These are phyloP conservation scores for Pseudovirgaria hyperparasitica DNA, from an alignment of 2,329 filamentous ascomycete genomes.

Conservation along the genomic window DNA sequence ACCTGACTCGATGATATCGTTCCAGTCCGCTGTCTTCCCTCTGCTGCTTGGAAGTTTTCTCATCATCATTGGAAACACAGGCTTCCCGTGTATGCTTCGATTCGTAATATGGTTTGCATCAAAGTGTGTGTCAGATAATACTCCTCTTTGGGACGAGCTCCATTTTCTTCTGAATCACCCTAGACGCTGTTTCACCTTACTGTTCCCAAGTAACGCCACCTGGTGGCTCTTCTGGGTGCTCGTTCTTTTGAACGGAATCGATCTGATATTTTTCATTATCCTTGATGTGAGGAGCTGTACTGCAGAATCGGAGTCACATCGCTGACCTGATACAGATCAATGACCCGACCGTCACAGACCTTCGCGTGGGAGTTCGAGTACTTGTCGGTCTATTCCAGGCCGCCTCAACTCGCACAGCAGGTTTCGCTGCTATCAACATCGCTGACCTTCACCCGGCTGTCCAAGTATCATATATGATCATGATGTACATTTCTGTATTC, in stretches of 20 bases:
- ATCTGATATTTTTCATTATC: constrained; percentile 83
- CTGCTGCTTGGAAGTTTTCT: constrained; percentile 71
- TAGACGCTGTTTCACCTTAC: constrained; percentile 84
- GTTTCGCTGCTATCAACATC: constrained; percentile 72
- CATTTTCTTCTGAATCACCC: constrained; percentile 88
- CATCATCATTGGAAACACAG: constrained; percentile 90
- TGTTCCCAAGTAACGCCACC: constrained; percentile 81
- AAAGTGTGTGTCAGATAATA: constrained; percentile 49
- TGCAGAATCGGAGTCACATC: background rate
- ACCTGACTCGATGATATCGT: constrained; percentile 86
- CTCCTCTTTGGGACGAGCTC: constrained; percentile 76
- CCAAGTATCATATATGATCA: constrained; percentile 87
- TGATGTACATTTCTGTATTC: constrained; percentile 99
- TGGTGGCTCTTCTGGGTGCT: constrained; percentile 94
- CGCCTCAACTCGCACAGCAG: constrained; percentile 76
- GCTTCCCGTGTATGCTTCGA: constrained; percentile 86
- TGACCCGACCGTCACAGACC: constrained; percentile 50
- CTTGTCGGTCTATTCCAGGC: constrained; percentile 86
- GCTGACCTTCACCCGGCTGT: constrained; percentile 74
- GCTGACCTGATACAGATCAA: constrained; percentile 46
- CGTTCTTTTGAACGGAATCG: constrained; percentile 66
- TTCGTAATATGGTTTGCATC: constrained; percentile 80
- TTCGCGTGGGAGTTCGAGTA: constrained; percentile 64
- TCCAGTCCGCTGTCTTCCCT: constrained; percentile 62
- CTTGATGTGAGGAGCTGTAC: constrained; percentile 65